Base-by-base conservation (phyloP, 2,329 filamentous ascomycete genomes). In the Arthrobotrys entomopaga region DNA sequence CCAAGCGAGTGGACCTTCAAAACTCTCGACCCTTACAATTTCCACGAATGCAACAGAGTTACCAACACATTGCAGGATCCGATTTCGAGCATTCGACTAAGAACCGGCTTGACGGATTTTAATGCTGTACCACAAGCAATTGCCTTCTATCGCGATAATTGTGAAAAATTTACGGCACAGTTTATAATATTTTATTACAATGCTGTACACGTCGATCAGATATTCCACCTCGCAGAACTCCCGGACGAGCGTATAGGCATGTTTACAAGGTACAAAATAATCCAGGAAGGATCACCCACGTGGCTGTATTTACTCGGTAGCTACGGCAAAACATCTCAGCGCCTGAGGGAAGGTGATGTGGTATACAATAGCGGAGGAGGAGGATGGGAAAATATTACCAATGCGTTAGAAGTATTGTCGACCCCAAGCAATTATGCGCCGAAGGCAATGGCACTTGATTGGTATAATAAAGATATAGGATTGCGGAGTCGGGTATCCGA, bases 121-220 rank as follows among this genome's bases (percentile, higher is more conserved):
- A 34, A 54, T n/a, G 40, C 34, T 13, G 53, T 59, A 15, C 64
- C 64, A 3, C 20, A 60, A n/a, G 64, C 64, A 19, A 67, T 67
- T 7, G 64, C 54, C 16, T 59, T 67, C 16, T 67, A 59, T 24
- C 34, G 53, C 34, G 46, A 34, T 16, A 46, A 24, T 24, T 67
- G 64, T 16, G 46, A 6, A 7, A 29, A 20, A 20, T 19, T 19
- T 2, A 46, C 38, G 3, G 19, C 53, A 1, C 26, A 19, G 49
- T 52, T 59, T n/a, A 29, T 67, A 3, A 48, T 67, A 15, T 46
- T 67, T 10, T 58, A 57, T 6, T 67, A 67, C 46, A 59, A 59
- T 19, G 24, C 49, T 11, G 6, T 20, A 15, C 19, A 29, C 2
- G 24, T 60, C 7, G 54, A 59, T 15, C 64, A 67, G 16, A 29